phyloP scores from a whole-genome alignment of 306 rosid species.

The Erythrophleum fordii region DNA sequence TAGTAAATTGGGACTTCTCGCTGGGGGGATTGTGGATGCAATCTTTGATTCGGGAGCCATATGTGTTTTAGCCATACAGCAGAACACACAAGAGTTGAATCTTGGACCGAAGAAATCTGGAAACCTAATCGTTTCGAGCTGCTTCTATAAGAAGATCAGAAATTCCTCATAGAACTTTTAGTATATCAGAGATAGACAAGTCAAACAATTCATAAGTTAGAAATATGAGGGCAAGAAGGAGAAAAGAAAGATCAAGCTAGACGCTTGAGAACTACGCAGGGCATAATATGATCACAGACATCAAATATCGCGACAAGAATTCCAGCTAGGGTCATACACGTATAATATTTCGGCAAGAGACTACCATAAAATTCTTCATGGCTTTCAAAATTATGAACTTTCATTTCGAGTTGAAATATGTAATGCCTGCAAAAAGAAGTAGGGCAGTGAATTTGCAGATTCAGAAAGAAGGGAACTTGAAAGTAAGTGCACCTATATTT shows the following conservation, averaged over 20 bases:
- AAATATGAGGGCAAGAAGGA: neutral
- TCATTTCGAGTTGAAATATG: neutral
- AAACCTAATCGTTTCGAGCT: neutral
- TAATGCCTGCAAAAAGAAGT: slow-evolving; percentile 15
- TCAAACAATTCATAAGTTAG: neutral
- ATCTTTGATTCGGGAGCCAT: neutral
- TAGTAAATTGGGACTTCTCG: neutral
- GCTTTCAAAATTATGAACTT: neutral
- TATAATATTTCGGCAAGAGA: neutral
- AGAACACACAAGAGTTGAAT: neutral
- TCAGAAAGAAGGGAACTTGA: neutral
- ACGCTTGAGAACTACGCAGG: neutral
- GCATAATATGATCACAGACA: neutral
- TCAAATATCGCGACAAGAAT: too few species aligned
- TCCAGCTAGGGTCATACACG: neutral
- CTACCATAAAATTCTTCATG: neutral
- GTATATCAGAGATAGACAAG: neutral
- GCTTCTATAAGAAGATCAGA: neutral
- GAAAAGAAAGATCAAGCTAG: neutral
- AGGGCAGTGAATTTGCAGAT: neutral
- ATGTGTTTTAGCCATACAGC: neutral
- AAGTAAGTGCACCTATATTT: slow-evolving; percentile 4
- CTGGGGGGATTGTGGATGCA: neutral
- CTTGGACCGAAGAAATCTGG: neutral
- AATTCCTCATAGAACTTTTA: too few species aligned